Conservation (phyloP, 352 stramenopile genomes). For the Phytophthora meadii region DNA sequence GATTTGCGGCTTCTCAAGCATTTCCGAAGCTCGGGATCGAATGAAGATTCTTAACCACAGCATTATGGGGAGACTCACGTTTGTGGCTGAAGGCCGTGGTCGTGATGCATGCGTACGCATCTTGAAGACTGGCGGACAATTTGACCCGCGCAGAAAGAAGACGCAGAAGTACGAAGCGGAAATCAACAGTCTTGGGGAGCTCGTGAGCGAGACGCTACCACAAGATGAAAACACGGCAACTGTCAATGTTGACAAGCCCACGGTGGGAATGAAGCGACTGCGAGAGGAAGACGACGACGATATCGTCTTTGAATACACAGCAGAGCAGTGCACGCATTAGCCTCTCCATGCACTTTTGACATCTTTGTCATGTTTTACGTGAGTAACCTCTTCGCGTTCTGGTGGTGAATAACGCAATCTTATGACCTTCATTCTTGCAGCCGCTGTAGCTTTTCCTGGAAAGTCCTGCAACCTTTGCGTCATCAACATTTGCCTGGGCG, state of each 20-base stretch:
- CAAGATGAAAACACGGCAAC: constrained; percentile 3
- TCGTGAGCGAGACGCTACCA: neutral
- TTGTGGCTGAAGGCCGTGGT: constrained; percentile 5
- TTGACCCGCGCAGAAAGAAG: constrained; percentile 3
- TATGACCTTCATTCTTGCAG: too few species aligned
- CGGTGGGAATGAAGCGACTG: constrained; percentile 1
- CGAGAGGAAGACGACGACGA: neutral
- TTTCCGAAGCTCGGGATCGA: constrained; percentile 3
- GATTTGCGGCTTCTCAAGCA: constrained; percentile 5
- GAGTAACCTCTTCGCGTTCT: too few species aligned
- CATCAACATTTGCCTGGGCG: neutral
- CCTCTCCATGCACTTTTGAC: too few species aligned
- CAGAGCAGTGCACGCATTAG: too few species aligned
- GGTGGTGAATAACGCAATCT: neutral
- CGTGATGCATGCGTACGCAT: constrained; percentile 3
- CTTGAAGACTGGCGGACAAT: neutral
- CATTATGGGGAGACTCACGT: neutral
- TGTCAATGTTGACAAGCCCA: neutral
- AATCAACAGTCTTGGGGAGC: constrained; percentile 1
- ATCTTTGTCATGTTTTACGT: too few species aligned
- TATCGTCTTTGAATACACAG: neutral
- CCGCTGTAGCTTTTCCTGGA: neutral
- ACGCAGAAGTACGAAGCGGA: constrained; percentile 7
- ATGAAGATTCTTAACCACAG: neutral
- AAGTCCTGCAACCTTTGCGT: neutral